A percentile compares a stretch with the other conserved stretches of the same genome.
These are phyloP conservation scores for Durotheca rogersii DNA, from an alignment of 495 filamentous ascomycete species.

Conservation along the genomic window DNA sequence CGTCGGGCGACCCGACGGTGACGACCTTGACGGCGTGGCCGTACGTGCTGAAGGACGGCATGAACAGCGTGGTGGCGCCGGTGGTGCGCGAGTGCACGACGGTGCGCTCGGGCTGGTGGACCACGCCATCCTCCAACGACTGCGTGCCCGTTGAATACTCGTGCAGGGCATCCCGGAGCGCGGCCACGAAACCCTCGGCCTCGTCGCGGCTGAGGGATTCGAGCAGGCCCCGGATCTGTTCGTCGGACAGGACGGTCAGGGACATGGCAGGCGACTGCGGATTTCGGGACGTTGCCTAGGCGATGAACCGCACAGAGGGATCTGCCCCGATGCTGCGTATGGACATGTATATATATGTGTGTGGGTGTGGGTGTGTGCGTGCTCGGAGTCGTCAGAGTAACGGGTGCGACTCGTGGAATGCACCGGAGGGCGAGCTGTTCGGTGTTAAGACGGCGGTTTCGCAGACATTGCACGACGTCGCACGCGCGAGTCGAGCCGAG, in stretches of 20 bases:
- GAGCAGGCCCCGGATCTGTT: constrained; percentile 69
- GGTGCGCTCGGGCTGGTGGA: constrained; percentile 76
- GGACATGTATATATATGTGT: too few species aligned
- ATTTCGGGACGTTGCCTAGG: too few species aligned
- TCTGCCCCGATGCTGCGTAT: too few species aligned
- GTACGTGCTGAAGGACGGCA: constrained; percentile 67
- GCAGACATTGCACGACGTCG: too few species aligned
- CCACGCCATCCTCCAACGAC: constrained; percentile 42
- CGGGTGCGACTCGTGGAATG: too few species aligned
- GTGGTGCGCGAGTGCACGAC: constrained; percentile 62
- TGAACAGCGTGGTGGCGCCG: constrained; percentile 84
- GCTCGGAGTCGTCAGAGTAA: too few species aligned
- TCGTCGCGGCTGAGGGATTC: constrained; percentile 69
- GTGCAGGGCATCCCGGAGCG: constrained; percentile 73
- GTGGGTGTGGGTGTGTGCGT: too few species aligned
- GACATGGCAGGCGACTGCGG: constrained; percentile 55
- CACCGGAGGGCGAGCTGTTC: too few species aligned
- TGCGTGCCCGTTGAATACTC: constrained; percentile 76
- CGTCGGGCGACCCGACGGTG: constrained; percentile 37
- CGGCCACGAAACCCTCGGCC: constrained; percentile 60
- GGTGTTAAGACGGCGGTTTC: too few species aligned
- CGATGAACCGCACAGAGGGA: too few species aligned
- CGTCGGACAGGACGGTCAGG: constrained; percentile 71
- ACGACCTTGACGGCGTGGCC: constrained; percentile 54
- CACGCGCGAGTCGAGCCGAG: too few species aligned